phyloP scores from a whole-genome alignment of 305 asterid species.

The Fraxinus floribunda region DNA sequence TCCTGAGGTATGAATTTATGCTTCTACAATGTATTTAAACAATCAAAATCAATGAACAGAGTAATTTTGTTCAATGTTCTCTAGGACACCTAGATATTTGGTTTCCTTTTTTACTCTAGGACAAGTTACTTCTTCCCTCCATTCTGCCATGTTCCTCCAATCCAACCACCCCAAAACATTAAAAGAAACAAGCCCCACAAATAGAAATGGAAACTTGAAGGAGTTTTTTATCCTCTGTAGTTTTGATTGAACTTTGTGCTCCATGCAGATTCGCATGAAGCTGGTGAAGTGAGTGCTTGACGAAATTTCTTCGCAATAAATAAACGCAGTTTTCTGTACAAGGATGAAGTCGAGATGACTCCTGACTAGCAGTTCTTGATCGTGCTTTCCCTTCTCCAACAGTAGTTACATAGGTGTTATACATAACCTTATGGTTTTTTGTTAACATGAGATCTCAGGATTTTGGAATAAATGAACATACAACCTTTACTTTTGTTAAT shows the following conservation, averaged over 20 bases:
- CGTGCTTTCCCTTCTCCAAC: background rate
- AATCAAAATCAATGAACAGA: background rate
- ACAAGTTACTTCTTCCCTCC: background rate
- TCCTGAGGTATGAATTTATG: constrained; percentile 34
- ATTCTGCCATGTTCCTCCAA: background rate
- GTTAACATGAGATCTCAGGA: background rate
- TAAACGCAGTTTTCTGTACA: background rate
- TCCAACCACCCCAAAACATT: background rate
- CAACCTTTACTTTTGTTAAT: background rate
- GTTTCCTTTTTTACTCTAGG: background rate
- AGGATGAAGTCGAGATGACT: background rate
- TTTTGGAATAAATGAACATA: background rate
- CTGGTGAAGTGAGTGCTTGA: constrained; percentile 17
- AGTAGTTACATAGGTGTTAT: background rate
- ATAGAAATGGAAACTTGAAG: background rate
- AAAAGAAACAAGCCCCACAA: background rate
- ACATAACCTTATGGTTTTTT: background rate
- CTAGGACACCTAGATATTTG: background rate
- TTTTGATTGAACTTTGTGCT: background rate
- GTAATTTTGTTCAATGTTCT: background rate
- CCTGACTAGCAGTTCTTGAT: background rate
- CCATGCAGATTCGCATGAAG: constrained; percentile 38
- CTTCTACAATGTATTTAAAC: background rate
- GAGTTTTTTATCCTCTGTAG: background rate
- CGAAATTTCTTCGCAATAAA: background rate